Base-by-base conservation (phyloP, 139 green algal species). In the Raphidocelis subcapitata region DNA sequence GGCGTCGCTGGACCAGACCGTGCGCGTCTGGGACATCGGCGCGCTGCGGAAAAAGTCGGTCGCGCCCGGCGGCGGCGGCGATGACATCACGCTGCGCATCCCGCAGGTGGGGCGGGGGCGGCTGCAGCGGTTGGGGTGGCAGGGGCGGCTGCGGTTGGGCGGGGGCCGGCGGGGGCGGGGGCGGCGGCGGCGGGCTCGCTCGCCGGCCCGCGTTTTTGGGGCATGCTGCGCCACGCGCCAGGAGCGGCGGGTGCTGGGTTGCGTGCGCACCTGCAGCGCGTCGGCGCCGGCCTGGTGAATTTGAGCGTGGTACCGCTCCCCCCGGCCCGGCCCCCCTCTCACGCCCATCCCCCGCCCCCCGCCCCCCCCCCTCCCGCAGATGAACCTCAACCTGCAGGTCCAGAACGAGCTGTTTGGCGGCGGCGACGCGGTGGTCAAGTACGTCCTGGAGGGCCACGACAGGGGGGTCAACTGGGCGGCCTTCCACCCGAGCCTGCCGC, bases 361-460 rank as follows among this genome's bases (percentile, higher is more conserved):
- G 8, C 55, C 24, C 55, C 28, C 8, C 24, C 37, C 35, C 5
- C 18, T 31, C 15, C 18, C 33, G 33, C 63, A 79, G 62, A 72
- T 79, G 72, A 72, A 79, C 29, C 26, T 69, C 28, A 51, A 57
- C 51, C 64, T 67, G 62, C 90, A 97, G 77, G 94, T 98, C 87
- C 97, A 97, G 81, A 65, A 86, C 5, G 96, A 99, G 75, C 84
- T 99, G 32, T 99, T 99, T 81, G 96, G 96, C 51, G 90, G 96
- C 29, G 95, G 95, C 16, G 96, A 99, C 72, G 94, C 93, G 1
- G 82, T 98, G 28, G 96, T 99, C 24, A 99, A 99, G 89, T 98
- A 99, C 81, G 96, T 99, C 65, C 87, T 99, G 56, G 96, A 99
- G 82, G 96, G 96, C 5, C 96, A 99, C 75, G 96, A 99, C 84